Percentiles rank a stretch among this genome's conserved stretches.
These are phyloP conservation scores for Hericium rajendrae DNA, from an alignment of 768 basidiomycete genomes.

Conservation along the genomic window DNA sequence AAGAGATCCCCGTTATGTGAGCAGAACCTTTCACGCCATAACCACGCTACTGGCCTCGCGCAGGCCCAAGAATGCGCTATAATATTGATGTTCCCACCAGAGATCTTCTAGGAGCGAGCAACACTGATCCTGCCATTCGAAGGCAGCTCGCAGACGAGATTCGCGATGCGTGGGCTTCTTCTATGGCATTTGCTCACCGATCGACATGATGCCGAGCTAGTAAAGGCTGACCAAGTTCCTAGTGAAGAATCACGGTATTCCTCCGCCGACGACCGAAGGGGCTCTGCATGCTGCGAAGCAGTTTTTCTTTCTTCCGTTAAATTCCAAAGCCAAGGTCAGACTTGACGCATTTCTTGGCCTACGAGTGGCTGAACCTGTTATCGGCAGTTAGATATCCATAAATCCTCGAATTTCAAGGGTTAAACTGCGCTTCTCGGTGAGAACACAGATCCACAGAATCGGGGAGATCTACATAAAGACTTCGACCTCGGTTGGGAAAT, in stretches of 20 bases:
- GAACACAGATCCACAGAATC: slow-evolving; percentile 55
- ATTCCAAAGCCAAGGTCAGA: slow-evolving; percentile 49
- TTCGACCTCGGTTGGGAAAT: slow-evolving; percentile 79
- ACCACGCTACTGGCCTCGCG: too few relatives aligned
- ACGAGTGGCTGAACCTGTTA: slow-evolving; percentile 3
- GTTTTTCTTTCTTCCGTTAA: slow-evolving; percentile 56
- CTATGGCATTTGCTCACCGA: slow-evolving; percentile 40
- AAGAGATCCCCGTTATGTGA: neutral
- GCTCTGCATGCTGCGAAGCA: slow-evolving; percentile 42
- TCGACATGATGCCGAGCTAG: too few relatives aligned
- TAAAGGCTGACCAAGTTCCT: neutral
- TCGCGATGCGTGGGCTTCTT: slow-evolving; percentile 75
- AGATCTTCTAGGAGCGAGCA: neutral
- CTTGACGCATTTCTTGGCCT: neutral
- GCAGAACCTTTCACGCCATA: neutral
- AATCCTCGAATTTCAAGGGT: slow-evolving; percentile 70
- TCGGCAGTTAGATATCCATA: slow-evolving; percentile 54
- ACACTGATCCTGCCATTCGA: slow-evolving; percentile 21
- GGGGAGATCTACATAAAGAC: slow-evolving; percentile 82
- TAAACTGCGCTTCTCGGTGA: slow-evolving; percentile 68
- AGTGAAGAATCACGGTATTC: slow-evolving; percentile 74
- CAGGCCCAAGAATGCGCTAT: neutral
- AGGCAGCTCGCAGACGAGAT: slow-evolving; percentile 49
- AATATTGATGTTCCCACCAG: neutral
- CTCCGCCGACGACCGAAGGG: slow-evolving; percentile 37